Base-by-base conservation (phyloP, 176 grass and related monocot species). In the Oryza nivara region DNA sequence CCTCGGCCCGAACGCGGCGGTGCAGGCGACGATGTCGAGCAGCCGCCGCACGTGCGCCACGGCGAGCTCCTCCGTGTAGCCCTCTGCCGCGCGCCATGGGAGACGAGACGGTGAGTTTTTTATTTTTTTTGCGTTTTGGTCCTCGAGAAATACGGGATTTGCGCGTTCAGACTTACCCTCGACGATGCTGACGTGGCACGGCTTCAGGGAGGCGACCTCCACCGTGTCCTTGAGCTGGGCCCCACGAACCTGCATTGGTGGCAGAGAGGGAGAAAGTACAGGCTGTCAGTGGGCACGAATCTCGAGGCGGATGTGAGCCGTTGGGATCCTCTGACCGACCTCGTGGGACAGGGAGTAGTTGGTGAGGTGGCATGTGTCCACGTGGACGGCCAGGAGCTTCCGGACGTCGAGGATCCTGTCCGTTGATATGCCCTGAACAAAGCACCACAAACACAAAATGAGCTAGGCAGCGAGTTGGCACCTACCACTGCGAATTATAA, bases 41-140 rank as follows among this genome's bases (percentile, higher is more conserved):
- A 98, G 77, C 26, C 91, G 89, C 16, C 88, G 91, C 46, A 95
- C 87, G 66, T 98, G 96, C 26, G 88, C 96, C 67, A 93, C 73
- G 72, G 93, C 96, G 82, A 90, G 89, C 89, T 95, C 91, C 79
- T 94, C 96, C 56, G 93, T 98, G 88, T 98, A 98, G 32, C 92
- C 80, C 84, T 93, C 96, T 98, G 89, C 96, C 92, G 89, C 71
- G 89, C 71, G 70, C 56, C 48, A 88, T 73, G 12, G 22, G 8
- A 54, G 9, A 32, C 30, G 2, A 32, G 30, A 32, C 4, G 6
- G 14, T 1, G 43, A 35, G 35, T n/a, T 80, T 89, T 2, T 28
- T 28, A 28, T n/a, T 28, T 28, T 28, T 32, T 32, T 84, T 71
- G 40, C 77, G 34, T 3, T 40, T 9, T 12, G 40, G 30, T 7